Base-by-base conservation (phyloP, 176 grass and related monocot species). In the Dactylis glomerata region DNA sequence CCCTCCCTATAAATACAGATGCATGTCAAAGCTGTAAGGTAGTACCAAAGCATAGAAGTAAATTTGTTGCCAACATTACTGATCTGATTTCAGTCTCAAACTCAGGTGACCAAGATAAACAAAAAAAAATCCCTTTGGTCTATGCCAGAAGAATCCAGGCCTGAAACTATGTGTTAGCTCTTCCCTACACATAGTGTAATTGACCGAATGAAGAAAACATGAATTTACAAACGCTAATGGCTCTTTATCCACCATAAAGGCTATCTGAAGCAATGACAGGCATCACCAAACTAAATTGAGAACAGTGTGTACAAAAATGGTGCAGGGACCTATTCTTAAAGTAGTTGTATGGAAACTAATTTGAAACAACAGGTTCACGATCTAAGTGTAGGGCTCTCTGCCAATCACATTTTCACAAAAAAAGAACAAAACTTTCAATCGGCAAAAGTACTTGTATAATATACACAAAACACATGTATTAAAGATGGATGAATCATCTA, bases 401-500 rank as follows among this genome's bases (percentile, higher is more conserved):
- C 49, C 22, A 30, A 73, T 55, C 46, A 81, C 49, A 40, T 61
- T 59, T 73, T 49, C 68, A 33, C 22, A 69, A 17, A 40, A 55
- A 19, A 36, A 65, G 36, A 32, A 77, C 14, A 82, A 5, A 61
- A 80, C 27, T 34, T 76, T 41, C 10, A 50, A 13, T 71, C 40
- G 26, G 24, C 50, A 63, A 3, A 77, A 71, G 85, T 56, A 68
- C 63, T 20, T 44, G 15, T 52, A 32, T n/a, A 50, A 72, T 79
- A 64, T 8, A 54, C 24, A 61, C 28, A 54, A 71, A 76, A 44
- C 5, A 6, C 34, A 31, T 36, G n/a, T 28, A 44, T 85, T 22
- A 76, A 72, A 77, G 31, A 66, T 65, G 7, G 36, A 66, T n/a
- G 74, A 36, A 90, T 83, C 36, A 1, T 86, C 65, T 73, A 79